Evolutionary conservation across 768 basidiomycete species (phyloP).

Genomic region (Leccinum disarticulatum): DNA sequence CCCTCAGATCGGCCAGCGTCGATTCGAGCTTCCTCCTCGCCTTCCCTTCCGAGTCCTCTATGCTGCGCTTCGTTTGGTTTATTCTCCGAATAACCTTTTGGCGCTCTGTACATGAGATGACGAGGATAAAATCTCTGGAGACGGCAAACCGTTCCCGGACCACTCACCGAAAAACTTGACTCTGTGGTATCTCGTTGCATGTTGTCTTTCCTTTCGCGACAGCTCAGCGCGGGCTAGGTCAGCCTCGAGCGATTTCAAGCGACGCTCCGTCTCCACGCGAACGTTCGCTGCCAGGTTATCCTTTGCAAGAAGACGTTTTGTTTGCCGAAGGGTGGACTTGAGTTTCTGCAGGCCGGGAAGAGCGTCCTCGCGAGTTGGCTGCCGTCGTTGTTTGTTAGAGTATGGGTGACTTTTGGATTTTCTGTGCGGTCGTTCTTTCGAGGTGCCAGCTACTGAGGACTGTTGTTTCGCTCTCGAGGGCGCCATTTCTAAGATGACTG

Average conservation of each 20-base stretch:
- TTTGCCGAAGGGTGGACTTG: slow-evolving; percentile 82
- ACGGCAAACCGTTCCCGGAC: not conserved
- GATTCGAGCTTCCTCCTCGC: slow-evolving; percentile 44
- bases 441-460: slow-evolving; percentile 10
- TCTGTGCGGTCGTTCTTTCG: slow-evolving; percentile 16
- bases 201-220: slow-evolving; percentile 64
- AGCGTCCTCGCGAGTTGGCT: slow-evolving; percentile 13
- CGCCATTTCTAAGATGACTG: slow-evolving; percentile 15
- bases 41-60: slow-evolving; percentile 38
- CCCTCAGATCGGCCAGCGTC: slow-evolving; percentile 61
- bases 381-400: slow-evolving; percentile 5
- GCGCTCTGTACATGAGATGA: slow-evolving; percentile 54
- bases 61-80: slow-evolving; percentile 58
- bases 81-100: slow-evolving; percentile 84
- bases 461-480: slow-evolving; percentile 15
- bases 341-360: slow-evolving; percentile 79
- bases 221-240: slow-evolving; percentile 67
- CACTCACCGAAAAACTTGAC: slow-evolving; percentile 88
- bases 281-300: slow-evolving; percentile 85
- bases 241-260: slow-evolving; percentile 69
- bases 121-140: not conserved
- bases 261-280: slow-evolving; percentile 76
- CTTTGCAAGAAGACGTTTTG: slow-evolving; percentile 80
- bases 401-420: slow-evolving; percentile 16
- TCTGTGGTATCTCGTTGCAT: slow-evolving; percentile 82